phyloP scores from a whole-genome alignment of 805 yeast genomes.

The Jamesozyma hellenica region DNA sequence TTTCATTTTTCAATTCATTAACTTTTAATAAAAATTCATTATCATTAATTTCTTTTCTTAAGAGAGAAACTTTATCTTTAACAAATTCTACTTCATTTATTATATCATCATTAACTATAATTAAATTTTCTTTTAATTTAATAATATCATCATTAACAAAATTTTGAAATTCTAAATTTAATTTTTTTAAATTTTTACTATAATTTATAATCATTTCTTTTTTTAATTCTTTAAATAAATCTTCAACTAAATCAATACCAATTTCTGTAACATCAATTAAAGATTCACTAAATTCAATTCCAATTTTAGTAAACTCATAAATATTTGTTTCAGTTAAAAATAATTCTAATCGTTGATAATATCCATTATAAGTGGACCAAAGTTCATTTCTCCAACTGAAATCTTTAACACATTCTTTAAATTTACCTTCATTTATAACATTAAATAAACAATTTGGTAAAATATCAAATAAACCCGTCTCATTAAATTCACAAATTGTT shows the following conservation, averaged over 20 bases:
- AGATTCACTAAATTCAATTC: background rate
- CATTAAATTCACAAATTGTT: conserved; percentile 38
- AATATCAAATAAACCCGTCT: conserved; percentile 26
- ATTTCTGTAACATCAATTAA: background rate
- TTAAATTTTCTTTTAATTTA: background rate
- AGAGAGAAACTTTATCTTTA: conserved; percentile 3
- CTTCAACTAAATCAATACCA: background rate
- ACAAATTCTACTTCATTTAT: background rate
- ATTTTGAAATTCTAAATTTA: background rate
- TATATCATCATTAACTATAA: background rate
- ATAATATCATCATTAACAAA: background rate
- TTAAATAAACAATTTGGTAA: background rate
- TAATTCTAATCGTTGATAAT: conserved; percentile 43
- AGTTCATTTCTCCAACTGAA: conserved; percentile 40
- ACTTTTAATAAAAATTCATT: too few relatives aligned
- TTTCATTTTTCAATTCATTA: background rate
- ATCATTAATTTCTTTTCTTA: background rate
- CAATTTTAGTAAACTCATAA: background rate
- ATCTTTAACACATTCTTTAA: background rate
- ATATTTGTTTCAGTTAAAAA: conserved; percentile 32
- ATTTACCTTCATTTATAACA: background rate
- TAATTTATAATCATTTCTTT: background rate
- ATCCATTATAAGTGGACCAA: conserved; percentile 69
- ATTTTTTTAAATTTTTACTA: background rate
- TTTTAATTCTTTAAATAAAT: background rate